Conservation (phyloP, 2,329 filamentous ascomycete genomes). For the Botrytis aclada region DNA sequence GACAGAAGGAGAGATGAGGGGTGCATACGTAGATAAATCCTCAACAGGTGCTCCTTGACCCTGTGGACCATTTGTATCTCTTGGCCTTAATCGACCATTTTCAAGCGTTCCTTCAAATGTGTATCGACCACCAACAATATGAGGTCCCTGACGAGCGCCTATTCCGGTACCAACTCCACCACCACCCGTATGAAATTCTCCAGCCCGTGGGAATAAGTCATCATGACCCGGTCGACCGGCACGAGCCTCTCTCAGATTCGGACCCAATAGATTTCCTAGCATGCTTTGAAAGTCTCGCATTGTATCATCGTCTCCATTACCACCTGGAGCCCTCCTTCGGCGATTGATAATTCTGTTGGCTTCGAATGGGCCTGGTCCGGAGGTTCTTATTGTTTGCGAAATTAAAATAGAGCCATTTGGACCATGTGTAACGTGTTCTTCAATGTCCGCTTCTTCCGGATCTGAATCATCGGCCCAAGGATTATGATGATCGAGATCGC, state of each 20-base stretch:
- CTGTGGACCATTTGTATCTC: constrained; percentile 50
- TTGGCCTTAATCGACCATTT: constrained; percentile 43
- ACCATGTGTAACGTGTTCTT: constrained; percentile 42
- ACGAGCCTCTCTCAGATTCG: constrained; percentile 31
- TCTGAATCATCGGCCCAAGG: constrained; percentile 47
- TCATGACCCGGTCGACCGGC: constrained; percentile 36
- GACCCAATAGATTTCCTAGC: constrained; percentile 45
- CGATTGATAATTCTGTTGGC: background rate
- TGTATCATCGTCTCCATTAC: constrained; percentile 28
- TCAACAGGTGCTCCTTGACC: constrained; percentile 45
- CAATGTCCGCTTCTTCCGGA: constrained; percentile 57
- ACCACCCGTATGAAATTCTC: constrained; percentile 26
- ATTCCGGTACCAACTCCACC: constrained; percentile 11
- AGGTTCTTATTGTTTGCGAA: constrained; percentile 31
- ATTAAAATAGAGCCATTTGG: constrained; percentile 34
- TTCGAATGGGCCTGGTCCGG: constrained; percentile 1
- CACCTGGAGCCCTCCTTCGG: constrained; percentile 13
- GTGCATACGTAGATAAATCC: constrained; percentile 47
- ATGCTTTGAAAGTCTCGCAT: constrained; percentile 44
- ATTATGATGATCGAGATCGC: constrained; percentile 30
- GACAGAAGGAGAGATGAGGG: constrained; percentile 15
- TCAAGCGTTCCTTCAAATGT: constrained; percentile 35
- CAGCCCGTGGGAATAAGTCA: constrained; percentile 30
- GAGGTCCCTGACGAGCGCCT: constrained; percentile 23
- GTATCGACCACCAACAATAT: constrained; percentile 31